These are phyloP conservation scores for Backusella australiensis DNA, from an alignment of 192 early-diverging fungal genomes.

Conservation along the genomic window DNA sequence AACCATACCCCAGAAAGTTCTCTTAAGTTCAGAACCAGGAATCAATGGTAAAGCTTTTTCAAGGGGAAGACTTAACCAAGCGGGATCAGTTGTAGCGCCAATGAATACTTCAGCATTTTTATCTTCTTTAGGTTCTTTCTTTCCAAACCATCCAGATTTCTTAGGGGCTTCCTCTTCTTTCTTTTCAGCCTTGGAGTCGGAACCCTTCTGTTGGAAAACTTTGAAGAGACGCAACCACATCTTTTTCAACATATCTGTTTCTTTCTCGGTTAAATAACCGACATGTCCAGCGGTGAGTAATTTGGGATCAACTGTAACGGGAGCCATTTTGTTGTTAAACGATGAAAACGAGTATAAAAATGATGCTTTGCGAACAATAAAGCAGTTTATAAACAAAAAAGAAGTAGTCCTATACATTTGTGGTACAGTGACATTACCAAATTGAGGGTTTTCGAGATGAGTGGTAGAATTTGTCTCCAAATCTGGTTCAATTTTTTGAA, in stretches of 20 bases:
- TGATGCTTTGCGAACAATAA: neutral
- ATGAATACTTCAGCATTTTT: neutral
- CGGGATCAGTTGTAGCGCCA: constrained; percentile 7
- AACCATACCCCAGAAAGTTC: constrained; percentile 61
- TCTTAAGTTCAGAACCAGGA: constrained; percentile 36
- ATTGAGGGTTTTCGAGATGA: constrained; percentile 14
- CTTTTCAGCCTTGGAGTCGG: neutral
- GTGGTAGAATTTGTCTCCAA: constrained; percentile 10
- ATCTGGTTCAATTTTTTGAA: constrained; percentile 6
- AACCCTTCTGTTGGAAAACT: constrained; percentile 34
- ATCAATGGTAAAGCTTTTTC: constrained; percentile 24
- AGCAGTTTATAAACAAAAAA: constrained; percentile 13
- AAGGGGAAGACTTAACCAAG: constrained; percentile 8
- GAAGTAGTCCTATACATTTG: constrained; percentile 12
- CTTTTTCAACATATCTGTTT: constrained; percentile 45
- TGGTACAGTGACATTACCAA: neutral
- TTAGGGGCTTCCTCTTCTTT: neutral
- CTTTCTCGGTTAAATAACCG: constrained; percentile 40
- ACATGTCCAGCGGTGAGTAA: constrained; percentile 3
- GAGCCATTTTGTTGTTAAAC: constrained; percentile 8
- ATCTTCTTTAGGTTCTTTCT: neutral
- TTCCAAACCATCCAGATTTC: constrained; percentile 12
- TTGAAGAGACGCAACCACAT: constrained; percentile 46
- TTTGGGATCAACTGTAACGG: neutral
- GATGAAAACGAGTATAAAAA: neutral